Conservation (phyloP, 177 flowering plant genomes). For the Vitis hybrid region DNA sequence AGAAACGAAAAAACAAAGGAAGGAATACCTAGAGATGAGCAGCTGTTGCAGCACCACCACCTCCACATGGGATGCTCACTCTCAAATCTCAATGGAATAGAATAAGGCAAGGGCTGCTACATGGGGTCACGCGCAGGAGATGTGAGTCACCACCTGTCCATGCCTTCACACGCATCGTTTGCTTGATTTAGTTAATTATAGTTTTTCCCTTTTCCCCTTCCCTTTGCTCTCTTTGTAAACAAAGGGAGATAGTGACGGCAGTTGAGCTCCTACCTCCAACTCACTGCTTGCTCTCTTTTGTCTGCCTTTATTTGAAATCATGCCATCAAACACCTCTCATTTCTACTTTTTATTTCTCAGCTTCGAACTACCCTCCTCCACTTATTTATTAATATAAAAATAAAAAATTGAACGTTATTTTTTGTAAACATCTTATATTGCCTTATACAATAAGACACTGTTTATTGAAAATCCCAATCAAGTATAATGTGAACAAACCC, state of each 20-base stretch:
- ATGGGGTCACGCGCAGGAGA: conserved; percentile 24
- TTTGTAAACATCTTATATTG: too few relatives aligned
- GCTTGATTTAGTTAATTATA: not conserved
- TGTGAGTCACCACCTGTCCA: conserved; percentile 18
- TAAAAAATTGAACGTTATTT: too few relatives aligned
- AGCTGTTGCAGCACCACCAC: conserved; percentile 16
- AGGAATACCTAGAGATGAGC: conserved; percentile 38
- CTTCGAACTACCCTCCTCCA: too few relatives aligned
- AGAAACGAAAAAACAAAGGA: conserved; percentile 6
- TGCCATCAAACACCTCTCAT: not conserved
- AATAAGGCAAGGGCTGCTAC: not conserved
- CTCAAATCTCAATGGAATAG: conserved; percentile 10
- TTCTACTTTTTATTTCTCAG: not conserved
- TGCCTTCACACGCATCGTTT: not conserved
- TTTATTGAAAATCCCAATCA: too few relatives aligned
- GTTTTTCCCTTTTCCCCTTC: conserved; percentile 4
- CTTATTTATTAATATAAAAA: too few relatives aligned
- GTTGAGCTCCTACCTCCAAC: conserved; percentile 13
- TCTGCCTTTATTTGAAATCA: not conserved
- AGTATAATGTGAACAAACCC: too few relatives aligned
- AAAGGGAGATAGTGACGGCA: not conserved
- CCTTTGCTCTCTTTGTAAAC: not conserved
- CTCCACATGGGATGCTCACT: conserved; percentile 23
- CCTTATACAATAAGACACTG: too few relatives aligned
- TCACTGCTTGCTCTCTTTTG: not conserved